A percentile compares a stretch with the other conserved stretches of the same genome.
Conservation (phyloP, 148 eudicot species). For the Drosera capensis region DNA sequence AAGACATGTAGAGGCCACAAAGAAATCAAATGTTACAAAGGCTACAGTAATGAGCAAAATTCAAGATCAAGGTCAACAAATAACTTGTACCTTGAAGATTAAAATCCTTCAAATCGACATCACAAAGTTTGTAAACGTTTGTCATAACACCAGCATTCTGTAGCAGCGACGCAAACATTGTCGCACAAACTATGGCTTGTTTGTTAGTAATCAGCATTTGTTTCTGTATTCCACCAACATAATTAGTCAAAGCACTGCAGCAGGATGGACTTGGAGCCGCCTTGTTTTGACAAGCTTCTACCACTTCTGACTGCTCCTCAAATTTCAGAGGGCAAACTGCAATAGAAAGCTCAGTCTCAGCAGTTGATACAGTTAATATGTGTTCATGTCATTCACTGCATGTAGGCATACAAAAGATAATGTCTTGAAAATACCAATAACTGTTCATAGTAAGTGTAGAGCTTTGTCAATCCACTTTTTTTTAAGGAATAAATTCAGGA, state of each 20-base stretch:
- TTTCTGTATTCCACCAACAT: slow-evolving; percentile 63
- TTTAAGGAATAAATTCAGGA: too few species aligned
- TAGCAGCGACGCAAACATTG: slow-evolving; percentile 61
- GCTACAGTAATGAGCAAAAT: slow-evolving; percentile 3
- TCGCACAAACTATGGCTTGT: slow-evolving; percentile 91
- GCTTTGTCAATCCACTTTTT: too few species aligned
- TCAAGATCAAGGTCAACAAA: not conserved
- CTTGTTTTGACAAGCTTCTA: slow-evolving; percentile 57
- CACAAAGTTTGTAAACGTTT: slow-evolving; percentile 86
- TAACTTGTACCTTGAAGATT: slow-evolving; percentile 56
- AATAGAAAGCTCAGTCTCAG: slow-evolving; percentile 1
- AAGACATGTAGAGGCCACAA: slow-evolving; percentile 5
- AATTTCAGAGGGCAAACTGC: slow-evolving; percentile 84
- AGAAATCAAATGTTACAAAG: slow-evolving; percentile 14
- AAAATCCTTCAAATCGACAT: slow-evolving; percentile 85
- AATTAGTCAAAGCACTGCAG: slow-evolving; percentile 69
- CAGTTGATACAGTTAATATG: not conserved
- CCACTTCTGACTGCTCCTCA: slow-evolving; percentile 60
- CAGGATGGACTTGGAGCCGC: slow-evolving; percentile 86
- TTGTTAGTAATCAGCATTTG: slow-evolving; percentile 84
- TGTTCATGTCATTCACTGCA: too few species aligned
- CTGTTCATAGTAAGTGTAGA: too few species aligned
- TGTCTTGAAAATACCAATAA: too few species aligned
- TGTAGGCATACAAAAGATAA: not conserved
- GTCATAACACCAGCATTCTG: slow-evolving; percentile 79